Conservation (phyloP, 441 rosid genomes). For the Populus trichocarpa region DNA sequence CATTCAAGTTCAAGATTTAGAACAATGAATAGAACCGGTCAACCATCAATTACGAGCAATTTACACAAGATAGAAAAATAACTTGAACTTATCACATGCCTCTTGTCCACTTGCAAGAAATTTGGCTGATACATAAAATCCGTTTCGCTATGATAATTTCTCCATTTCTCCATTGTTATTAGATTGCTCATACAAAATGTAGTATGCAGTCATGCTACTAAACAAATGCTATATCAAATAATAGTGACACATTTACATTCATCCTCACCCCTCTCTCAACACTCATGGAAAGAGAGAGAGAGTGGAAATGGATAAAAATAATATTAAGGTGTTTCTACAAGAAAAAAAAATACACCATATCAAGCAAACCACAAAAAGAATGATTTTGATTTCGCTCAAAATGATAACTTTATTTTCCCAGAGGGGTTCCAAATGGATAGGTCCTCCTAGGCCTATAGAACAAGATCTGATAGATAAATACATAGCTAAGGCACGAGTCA, state of each 20-base stretch:
- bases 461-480: neutral
- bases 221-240: neutral
- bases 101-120: too few species aligned
- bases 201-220: neutral
- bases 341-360: neutral
- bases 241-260: neutral
- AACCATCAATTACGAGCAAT: neutral
- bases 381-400: neutral
- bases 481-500: neutral
- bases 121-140: too few species aligned
- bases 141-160: neutral
- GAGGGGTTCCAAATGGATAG: neutral
- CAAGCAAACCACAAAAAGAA: neutral
- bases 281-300: neutral
- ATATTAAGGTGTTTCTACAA: neutral
- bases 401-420: neutral
- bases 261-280: neutral
- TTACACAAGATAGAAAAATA: neutral
- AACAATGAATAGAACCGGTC: neutral
- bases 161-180: neutral
- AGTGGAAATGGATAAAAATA: neutral
- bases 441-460: neutral
- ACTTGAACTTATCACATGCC: neutral
- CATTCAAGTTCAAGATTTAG: neutral
- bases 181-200: neutral